Base-by-base conservation (phyloP, 2,329 filamentous ascomycete species). In the Penicillium sp. region DNA sequence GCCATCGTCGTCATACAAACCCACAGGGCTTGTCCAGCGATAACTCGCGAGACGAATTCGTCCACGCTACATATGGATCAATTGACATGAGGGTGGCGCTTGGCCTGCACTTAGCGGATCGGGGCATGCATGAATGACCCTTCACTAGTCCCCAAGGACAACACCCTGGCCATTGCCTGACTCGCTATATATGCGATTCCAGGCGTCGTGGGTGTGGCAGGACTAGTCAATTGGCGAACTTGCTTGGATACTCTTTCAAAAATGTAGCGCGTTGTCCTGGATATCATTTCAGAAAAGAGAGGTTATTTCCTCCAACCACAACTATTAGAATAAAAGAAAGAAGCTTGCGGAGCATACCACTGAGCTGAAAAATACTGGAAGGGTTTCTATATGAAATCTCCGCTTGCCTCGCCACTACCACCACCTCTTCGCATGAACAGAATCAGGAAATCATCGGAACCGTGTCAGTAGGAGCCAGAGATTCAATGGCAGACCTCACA, bases 391-490 rank as follows among this genome's bases (percentile, higher is more conserved):
- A 6, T 1, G 42, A 31, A 8, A 11, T 23, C 6, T 21, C 18
- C 9, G 28, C 16, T n/a, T 24, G 42, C 3, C 3, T 45, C n/a
- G 11, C 21, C 10, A 6, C 18, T 9, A 33, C 14, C 14, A 5
- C 11, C 6, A 1, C 28, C 5, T 45, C 14, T 21, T 3, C 26
- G 14, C 5, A 16, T 8, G n/a, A 31, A 10, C 2, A 14, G 6
- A 2, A 13, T 21, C 5, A 9, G 13, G 50, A 51, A n/a, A 40
- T 56, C 8, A 33, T 50, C 2, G 55, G 55, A 5, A 18, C 33
- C 2, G 55, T 63, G 18, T 37, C 58, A 0, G 11, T 19, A 9
- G 26, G 51, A 1, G 46, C 34, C 5, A 53, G 44, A 9, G 24
- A 48, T 2, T 19, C 19, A 6, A 42, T 61, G 16, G 48, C 46